Conservation (phyloP, 1,284 basidiomycete genomes). For the Bjerkandera adusta region DNA sequence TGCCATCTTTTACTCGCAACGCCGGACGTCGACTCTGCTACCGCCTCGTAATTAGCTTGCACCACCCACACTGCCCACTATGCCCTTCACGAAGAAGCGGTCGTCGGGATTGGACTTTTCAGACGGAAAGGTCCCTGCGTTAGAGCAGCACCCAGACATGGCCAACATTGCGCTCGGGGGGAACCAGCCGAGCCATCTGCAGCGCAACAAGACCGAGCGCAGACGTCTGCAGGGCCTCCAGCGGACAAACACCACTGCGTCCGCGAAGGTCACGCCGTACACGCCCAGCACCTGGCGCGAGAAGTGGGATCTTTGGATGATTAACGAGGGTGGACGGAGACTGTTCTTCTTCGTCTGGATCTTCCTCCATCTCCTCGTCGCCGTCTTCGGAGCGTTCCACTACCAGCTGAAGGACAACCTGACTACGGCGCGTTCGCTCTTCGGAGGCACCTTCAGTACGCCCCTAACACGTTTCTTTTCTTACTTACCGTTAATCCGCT, state of each 20-base stretch:
- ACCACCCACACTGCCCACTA: neutral
- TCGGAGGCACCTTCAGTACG: conserved; percentile 77
- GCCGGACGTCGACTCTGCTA: conserved; percentile 34
- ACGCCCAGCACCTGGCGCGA: conserved; percentile 39
- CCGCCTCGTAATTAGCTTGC: neutral
- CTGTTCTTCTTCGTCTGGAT: conserved; percentile 79
- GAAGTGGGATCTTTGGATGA: conserved; percentile 77
- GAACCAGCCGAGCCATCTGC: conserved; percentile 45
- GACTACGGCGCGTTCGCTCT: conserved; percentile 58
- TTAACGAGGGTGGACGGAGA: conserved; percentile 81
- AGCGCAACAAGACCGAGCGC: conserved; percentile 80
- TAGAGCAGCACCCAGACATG: conserved; percentile 56
- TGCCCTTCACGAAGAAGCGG: conserved; percentile 36
- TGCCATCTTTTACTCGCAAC: conserved; percentile 23
- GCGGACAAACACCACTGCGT: conserved; percentile 43
- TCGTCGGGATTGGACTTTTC: conserved; percentile 72
- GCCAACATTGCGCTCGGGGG: conserved; percentile 28
- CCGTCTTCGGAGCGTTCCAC: conserved; percentile 71
- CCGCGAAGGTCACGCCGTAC: conserved; percentile 29
- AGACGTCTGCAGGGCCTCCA: conserved; percentile 77
- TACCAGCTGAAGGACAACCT: conserved; percentile 79
- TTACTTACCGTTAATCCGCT: neutral
- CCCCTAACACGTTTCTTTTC: conserved; percentile 18
- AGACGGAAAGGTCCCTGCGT: conserved; percentile 49
- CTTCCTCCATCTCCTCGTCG: conserved; percentile 73